Conservation (phyloP, 768 basidiomycete genomes). For the Pulveroboletus frians region DNA sequence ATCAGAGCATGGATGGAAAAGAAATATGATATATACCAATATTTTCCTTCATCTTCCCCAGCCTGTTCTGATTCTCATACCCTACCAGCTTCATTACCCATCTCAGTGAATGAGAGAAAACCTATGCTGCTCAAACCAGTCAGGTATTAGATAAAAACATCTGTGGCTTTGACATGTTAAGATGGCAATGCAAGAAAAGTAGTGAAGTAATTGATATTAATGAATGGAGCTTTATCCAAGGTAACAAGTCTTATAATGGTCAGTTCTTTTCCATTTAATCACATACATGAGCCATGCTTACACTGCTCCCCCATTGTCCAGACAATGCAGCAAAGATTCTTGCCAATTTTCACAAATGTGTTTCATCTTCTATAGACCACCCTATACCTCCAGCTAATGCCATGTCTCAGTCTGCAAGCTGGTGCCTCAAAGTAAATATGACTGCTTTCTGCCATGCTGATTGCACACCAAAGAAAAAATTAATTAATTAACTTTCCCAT, state of each 20-base stretch:
- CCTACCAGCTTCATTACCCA: slow-evolving; percentile 79
- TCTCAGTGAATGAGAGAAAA: slow-evolving; percentile 81
- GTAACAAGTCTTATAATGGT: slow-evolving; percentile 95
- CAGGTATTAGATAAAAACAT: slow-evolving; percentile 96
- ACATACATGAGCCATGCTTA: too few relatives aligned
- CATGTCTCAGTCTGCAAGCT: slow-evolving; percentile 62
- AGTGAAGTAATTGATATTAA: slow-evolving; percentile 98
- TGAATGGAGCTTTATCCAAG: slow-evolving; percentile 97
- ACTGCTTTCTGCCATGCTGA: slow-evolving; percentile 97
- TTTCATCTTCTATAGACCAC: slow-evolving; percentile 63
- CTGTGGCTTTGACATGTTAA: slow-evolving; percentile 94
- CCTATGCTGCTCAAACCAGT: slow-evolving; percentile 88
- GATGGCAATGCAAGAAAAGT: slow-evolving; percentile 69
- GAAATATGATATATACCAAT: slow-evolving; percentile 74
- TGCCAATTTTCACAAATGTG: slow-evolving; percentile 72
- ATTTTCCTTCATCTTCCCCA: neutral
- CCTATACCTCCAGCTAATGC: slow-evolving; percentile 52
- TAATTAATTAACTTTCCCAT: slow-evolving; percentile 92
- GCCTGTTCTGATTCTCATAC: neutral
- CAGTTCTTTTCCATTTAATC: neutral
- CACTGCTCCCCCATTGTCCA: slow-evolving; percentile 29
- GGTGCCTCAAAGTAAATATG: slow-evolving; percentile 88
- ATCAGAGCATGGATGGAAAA: slow-evolving; percentile 97
- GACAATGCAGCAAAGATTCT: slow-evolving; percentile 97
- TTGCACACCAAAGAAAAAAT: slow-evolving; percentile 87